Conservation (phyloP, 345 rosid genomes). For the Arabidopsis suecica region DNA sequence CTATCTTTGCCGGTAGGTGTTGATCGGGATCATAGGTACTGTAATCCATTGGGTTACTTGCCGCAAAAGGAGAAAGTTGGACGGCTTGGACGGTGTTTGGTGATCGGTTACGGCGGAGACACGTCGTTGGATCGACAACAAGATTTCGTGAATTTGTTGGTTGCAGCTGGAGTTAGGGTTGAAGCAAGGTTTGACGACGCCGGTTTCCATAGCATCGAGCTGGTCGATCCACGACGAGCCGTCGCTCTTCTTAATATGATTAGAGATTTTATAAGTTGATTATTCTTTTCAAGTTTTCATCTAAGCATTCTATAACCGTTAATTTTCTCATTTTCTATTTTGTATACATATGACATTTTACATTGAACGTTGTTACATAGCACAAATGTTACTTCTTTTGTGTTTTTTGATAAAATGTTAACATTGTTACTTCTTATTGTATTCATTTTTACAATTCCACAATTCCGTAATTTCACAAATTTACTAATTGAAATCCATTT, state of each 20-base stretch:
- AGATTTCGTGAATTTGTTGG: constrained; percentile 45
- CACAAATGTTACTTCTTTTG: no score
- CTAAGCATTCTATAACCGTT: no score
- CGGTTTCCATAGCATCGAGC: constrained; percentile 50
- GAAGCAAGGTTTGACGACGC: constrained; percentile 51
- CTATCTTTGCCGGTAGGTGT: constrained; percentile 42
- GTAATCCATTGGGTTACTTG: constrained; percentile 45
- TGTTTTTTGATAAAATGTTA: no score
- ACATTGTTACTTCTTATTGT: no score
- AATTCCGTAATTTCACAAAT: background rate
- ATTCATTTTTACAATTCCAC: background rate
- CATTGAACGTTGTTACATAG: background rate
- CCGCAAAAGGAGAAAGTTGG: constrained; percentile 41
- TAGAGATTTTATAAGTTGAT: constrained; percentile 42
- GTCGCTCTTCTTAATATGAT: constrained; percentile 43
- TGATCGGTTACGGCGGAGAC: constrained; percentile 48
- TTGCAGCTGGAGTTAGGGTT: constrained; percentile 42
- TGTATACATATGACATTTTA: background rate
- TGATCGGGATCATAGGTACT: constrained; percentile 48
- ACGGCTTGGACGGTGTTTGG: constrained; percentile 44
- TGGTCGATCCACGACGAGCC: constrained; percentile 45
- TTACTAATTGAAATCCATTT: no score
- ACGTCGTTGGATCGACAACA: constrained; percentile 46
- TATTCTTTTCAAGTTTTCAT: background rate
- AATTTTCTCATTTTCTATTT: background rate